phyloP scores from a whole-genome alignment of 805 yeast species.

The Nakazawaea laoshanensis region DNA sequence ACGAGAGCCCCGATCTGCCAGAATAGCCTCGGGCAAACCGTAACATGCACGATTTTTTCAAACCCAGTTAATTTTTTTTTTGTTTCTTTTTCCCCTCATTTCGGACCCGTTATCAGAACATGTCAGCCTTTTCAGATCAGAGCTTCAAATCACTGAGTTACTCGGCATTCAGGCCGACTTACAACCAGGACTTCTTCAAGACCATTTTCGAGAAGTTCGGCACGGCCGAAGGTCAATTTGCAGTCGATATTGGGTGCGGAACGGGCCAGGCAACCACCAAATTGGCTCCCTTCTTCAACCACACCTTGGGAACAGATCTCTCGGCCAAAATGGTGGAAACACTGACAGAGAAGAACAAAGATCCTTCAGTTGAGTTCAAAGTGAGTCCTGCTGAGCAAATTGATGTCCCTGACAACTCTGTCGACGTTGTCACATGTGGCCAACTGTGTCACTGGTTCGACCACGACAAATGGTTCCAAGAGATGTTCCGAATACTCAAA shows the following conservation, averaged over 20 bases:
- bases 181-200: conserved; percentile 43
- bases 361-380: conserved; percentile 12
- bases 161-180: conserved; percentile 54
- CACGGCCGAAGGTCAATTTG: conserved; percentile 19
- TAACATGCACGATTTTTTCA: conserved; percentile 1
- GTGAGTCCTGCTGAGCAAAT: conserved; percentile 17
- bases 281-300: conserved; percentile 26
- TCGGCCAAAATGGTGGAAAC: conserved; percentile 38
- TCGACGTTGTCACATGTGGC: conserved; percentile 70
- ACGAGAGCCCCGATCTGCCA: background rate
- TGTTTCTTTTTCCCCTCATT: conserved; percentile 10
- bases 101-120: conserved; percentile 23
- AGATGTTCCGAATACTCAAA: conserved; percentile 26
- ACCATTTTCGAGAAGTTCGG: conserved; percentile 32
- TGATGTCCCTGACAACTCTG: conserved; percentile 21
- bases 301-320: conserved; percentile 37
- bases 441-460: conserved; percentile 83
- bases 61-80: conserved; percentile 9
- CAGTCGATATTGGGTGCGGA: conserved; percentile 75
- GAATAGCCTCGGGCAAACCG: background rate
- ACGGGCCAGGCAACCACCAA: conserved; percentile 58
- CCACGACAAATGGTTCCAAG: conserved; percentile 18
- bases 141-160: conserved; percentile 47
- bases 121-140: conserved; percentile 56
- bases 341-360: conserved; percentile 25